A percentile compares a stretch with the other conserved stretches of the same genome.
phyloP scores from a whole-genome alignment of 2,329 filamentous ascomycete species.

The Phaeosphaeriaceae sp. region DNA sequence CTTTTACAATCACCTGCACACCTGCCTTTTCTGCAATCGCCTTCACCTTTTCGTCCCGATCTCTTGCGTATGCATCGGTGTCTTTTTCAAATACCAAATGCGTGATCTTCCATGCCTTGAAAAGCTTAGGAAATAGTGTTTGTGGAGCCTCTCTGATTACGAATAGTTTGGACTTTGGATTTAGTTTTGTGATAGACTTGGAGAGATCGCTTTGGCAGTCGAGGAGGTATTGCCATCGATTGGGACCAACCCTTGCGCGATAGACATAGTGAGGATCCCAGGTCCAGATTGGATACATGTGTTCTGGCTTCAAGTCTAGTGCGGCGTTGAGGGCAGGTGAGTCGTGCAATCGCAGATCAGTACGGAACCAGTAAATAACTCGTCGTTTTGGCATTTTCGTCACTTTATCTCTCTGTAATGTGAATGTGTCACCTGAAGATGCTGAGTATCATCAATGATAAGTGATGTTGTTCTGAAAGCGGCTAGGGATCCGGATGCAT shows the following conservation, averaged over 20 bases:
- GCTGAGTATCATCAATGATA: too few relatives aligned
- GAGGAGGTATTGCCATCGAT: slow-evolving; percentile 75
- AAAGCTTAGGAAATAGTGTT: slow-evolving; percentile 73
- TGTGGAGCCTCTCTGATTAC: slow-evolving; percentile 75
- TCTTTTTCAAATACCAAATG: slow-evolving; percentile 82
- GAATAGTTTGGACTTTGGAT: slow-evolving; percentile 72
- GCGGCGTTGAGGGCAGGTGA: slow-evolving; percentile 76
- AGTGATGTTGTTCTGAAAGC: background rate
- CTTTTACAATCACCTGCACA: slow-evolving; percentile 69
- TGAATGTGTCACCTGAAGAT: too few relatives aligned
- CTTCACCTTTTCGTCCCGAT: slow-evolving; percentile 66
- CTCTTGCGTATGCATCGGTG: slow-evolving; percentile 73
- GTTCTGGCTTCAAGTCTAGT: slow-evolving; percentile 70
- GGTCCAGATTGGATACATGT: slow-evolving; percentile 77
- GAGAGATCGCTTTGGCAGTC: slow-evolving; percentile 78
- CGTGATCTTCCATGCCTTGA: slow-evolving; percentile 74
- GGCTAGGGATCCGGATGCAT: slow-evolving; percentile 29
- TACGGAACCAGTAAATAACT: slow-evolving; percentile 81
- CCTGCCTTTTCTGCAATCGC: slow-evolving; percentile 68
- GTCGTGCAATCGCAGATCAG: slow-evolving; percentile 78
- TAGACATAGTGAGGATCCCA: slow-evolving; percentile 86
- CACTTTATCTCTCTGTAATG: background rate
- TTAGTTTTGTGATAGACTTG: slow-evolving; percentile 69
- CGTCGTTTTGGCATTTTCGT: slow-evolving; percentile 51
- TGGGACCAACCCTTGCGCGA: slow-evolving; percentile 70